phyloP scores from a whole-genome alignment of 306 rosid genomes.

The peach (Prunus persica) region Prunus_persica_NCBIv2 NC_034013.1:10922501-10923000 shows the following conservation, averaged over 20 bases:
- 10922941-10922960: background rate
- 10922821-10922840: slow-evolving; percentile 20
- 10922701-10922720: background rate
- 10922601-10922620: background rate
- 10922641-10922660: background rate
- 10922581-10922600: background rate
- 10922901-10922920: slow-evolving; percentile 48
- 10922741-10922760: background rate
- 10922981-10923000: too few relatives aligned
- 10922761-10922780: background rate
- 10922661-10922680: background rate
- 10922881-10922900: slow-evolving; percentile 9
- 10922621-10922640: background rate
- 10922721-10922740: background rate
- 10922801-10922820: slow-evolving; percentile 12
- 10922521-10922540: too few relatives aligned
- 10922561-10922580: background rate
- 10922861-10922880: slow-evolving; percentile 39
- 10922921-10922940: slow-evolving; percentile 23
- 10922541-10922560: background rate
- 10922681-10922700: background rate
- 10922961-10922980: too few relatives aligned
- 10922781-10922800: background rate
- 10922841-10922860: background rate
- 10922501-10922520: background rate